phyloP scores from a whole-genome alignment of 2,329 filamentous ascomycete species.

The Phialophora chinensis region DNA sequence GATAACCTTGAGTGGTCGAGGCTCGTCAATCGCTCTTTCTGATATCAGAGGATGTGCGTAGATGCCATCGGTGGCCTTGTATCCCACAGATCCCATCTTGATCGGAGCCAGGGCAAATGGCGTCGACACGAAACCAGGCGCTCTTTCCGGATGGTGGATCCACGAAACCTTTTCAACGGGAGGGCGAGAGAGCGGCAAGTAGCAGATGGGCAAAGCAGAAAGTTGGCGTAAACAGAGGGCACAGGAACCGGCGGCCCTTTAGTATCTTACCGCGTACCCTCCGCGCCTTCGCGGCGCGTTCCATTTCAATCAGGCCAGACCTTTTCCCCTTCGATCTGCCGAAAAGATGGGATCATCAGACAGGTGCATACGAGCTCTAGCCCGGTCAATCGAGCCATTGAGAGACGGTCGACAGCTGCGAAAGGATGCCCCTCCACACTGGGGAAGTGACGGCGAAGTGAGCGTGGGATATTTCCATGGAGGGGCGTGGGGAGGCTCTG shows the following conservation, averaged over 20 bases:
- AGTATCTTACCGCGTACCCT: constrained; percentile 11
- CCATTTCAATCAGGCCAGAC: constrained; percentile 5
- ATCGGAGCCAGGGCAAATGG: neutral
- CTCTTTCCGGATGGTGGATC: too few species aligned
- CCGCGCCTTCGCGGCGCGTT: neutral
- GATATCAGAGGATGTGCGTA: constrained; percentile 37
- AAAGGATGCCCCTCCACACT: constrained; percentile 10
- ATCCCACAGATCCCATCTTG: constrained; percentile 32
- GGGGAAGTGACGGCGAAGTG: neutral
- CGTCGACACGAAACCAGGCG: neutral
- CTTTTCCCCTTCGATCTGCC: constrained; percentile 6
- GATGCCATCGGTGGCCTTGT: constrained; percentile 24
- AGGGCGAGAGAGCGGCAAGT: neutral
- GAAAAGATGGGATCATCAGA: constrained; percentile 15
- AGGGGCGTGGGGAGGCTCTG: neutral
- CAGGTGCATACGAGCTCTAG: constrained; percentile 9
- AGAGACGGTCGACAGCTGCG: neutral
- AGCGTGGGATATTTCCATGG: constrained; percentile 7
- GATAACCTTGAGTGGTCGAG: constrained; percentile 36
- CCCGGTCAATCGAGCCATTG: constrained; percentile 2
- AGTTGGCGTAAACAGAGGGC: too few species aligned
- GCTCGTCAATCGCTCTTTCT: constrained; percentile 36
- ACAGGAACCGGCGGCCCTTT: neutral
- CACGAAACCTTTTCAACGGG: neutral
- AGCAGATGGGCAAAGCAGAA: neutral